Percentiles rank a stretch among this genome's conserved stretches.
Evolutionary conservation across 1,284 basidiomycete species (phyloP).

Genomic region (Flammula alnicola): DNA sequence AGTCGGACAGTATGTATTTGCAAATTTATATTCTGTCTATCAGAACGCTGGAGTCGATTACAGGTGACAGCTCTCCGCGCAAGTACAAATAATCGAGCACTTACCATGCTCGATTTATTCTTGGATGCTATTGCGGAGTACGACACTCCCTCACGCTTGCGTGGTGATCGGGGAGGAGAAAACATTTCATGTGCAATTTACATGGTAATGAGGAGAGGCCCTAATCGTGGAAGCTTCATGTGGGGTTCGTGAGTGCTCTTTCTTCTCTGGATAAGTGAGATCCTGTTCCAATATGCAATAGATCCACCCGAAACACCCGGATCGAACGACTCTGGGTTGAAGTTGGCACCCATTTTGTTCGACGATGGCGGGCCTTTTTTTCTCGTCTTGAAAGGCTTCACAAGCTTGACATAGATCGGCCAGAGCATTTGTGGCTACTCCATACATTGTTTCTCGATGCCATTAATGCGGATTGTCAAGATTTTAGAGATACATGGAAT

Average conservation of each 20-base stretch:
- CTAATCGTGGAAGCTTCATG: constrained; percentile 34
- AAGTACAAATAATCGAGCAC: constrained; percentile 41
- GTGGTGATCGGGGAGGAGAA: constrained; percentile 44
- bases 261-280: no score
- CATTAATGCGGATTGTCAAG: constrained; percentile 43
- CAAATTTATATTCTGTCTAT: no score
- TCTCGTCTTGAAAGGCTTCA: constrained; percentile 32
- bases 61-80: constrained; percentile 38
- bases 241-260: constrained; percentile 36
- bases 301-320: constrained; percentile 34
- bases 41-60: no score
- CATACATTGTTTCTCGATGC: constrained; percentile 43
- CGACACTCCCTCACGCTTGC: constrained; percentile 36
- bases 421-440: constrained; percentile 46
- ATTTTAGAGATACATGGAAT: constrained; percentile 45
- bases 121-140: constrained; percentile 27
- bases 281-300: background rate
- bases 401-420: constrained; percentile 31
- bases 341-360: constrained; percentile 39
- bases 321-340: constrained; percentile 51
- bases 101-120: constrained; percentile 43
- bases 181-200: constrained; percentile 28
- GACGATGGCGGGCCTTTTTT: constrained; percentile 44
- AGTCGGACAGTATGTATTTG: constrained; percentile 26
- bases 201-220: constrained; percentile 33